phyloP scores from a whole-genome alignment of 2,329 filamentous ascomycete genomes.

The Colletotrichum sp. region DNA sequence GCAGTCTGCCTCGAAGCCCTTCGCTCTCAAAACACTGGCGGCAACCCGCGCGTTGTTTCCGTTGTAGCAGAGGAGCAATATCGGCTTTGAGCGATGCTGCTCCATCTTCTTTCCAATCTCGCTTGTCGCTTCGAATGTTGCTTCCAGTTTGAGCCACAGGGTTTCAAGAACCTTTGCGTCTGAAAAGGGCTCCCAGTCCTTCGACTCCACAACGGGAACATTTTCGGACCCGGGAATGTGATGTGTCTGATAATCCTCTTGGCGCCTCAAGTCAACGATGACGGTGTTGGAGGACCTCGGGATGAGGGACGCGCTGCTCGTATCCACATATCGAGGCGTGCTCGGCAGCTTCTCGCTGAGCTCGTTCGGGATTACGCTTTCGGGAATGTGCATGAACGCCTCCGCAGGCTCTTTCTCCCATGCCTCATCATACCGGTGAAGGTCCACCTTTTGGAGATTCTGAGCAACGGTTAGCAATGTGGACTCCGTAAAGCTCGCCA shows the following conservation, averaged over 20 bases:
- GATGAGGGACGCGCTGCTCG: neutral
- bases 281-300: conserved; percentile 28
- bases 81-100: conserved; percentile 30
- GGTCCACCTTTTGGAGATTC: conserved; percentile 53
- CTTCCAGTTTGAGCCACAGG: conserved; percentile 53
- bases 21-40: conserved; percentile 56
- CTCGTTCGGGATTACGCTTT: neutral
- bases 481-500: neutral
- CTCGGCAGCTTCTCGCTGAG: neutral
- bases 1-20: conserved; percentile 51
- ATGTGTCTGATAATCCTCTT: conserved; percentile 44
- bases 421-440: conserved; percentile 58
- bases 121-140: conserved; percentile 34
- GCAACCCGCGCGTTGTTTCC: conserved; percentile 60
- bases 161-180: conserved; percentile 44
- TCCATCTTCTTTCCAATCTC: conserved; percentile 21
- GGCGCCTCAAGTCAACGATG: conserved; percentile 50
- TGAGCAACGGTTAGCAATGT: conserved; percentile 29
- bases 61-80: conserved; percentile 57
- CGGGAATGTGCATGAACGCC: conserved; percentile 31
- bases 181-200: conserved; percentile 48
- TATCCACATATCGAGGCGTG: conserved; percentile 3
- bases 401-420: conserved; percentile 53
- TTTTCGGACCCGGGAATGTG: conserved; percentile 50
- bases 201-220: conserved; percentile 42